These are phyloP conservation scores for Juncus effusus DNA, from an alignment of 176 grass and related monocot species.

Conservation along the genomic window DNA sequence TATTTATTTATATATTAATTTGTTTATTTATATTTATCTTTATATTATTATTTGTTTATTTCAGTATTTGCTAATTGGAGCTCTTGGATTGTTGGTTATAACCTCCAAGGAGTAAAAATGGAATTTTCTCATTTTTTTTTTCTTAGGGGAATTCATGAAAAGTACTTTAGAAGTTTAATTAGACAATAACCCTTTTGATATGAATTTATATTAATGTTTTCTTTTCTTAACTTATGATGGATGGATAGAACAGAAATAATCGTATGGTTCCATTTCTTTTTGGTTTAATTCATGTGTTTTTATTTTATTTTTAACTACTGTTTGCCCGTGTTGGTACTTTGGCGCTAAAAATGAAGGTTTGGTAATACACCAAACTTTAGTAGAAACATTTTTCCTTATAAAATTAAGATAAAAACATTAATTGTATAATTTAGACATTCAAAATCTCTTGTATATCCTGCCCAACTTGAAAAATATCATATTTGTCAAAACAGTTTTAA, in stretches of 20 bases:
- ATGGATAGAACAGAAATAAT: not conserved
- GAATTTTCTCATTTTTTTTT: not conserved
- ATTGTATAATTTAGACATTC: no score
- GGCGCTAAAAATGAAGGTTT: no score
- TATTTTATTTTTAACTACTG: no score
- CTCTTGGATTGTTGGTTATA: conserved; percentile 56
- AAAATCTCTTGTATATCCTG: no score
- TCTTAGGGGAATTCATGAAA: not conserved
- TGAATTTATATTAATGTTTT: not conserved
- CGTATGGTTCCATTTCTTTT: no score
- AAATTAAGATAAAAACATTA: no score
- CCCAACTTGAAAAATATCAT: no score
- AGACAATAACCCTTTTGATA: not conserved
- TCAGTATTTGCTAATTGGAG: conserved; percentile 78
- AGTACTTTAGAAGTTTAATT: not conserved
- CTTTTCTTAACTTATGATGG: conserved; percentile 9
- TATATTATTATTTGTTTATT: conserved; percentile 21
- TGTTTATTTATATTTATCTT: not conserved
- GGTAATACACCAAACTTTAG: no score
- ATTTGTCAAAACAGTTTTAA: no score
- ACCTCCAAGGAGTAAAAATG: conserved; percentile 53
- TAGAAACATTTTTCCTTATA: no score
- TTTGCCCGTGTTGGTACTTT: no score
- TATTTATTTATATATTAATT: not conserved
- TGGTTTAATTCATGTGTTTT: no score